Conservation (phyloP, 23 red algal genomes). For the Gracilaria domingensis region DNA sequence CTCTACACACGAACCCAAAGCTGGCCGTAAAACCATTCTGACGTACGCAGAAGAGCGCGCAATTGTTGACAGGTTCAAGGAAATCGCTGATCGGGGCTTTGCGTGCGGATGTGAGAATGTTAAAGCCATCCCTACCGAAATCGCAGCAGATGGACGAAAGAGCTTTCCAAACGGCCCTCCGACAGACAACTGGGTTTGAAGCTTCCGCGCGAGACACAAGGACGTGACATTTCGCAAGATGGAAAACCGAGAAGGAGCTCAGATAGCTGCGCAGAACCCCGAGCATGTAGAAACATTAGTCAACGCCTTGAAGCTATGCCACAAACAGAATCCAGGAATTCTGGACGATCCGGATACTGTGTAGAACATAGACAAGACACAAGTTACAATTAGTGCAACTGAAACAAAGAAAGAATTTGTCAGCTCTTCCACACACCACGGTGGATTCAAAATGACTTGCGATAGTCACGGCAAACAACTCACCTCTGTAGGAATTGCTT, state of each 20-base stretch:
- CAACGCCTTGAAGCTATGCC: too few species aligned
- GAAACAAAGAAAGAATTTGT: too few species aligned
- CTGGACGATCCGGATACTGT: too few species aligned
- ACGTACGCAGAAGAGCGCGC: background rate
- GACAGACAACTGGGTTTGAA: background rate
- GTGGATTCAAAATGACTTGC: too few species aligned
- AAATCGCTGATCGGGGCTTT: background rate
- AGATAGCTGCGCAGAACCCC: background rate
- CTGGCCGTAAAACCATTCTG: background rate
- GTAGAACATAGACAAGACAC: too few species aligned
- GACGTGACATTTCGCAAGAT: constrained; percentile 26
- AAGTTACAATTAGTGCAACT: too few species aligned
- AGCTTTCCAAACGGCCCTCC: background rate
- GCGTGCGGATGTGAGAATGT: background rate
- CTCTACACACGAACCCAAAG: background rate
- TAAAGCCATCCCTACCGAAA: background rate
- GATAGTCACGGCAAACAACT: too few species aligned
- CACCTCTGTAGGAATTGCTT: too few species aligned
- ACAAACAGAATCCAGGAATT: too few species aligned
- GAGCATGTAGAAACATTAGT: constrained; percentile 6
- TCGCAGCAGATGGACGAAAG: background rate
- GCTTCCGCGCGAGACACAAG: background rate
- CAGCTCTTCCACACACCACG: too few species aligned
- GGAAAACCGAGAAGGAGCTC: background rate
- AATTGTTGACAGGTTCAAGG: background rate